These are phyloP conservation scores for Orbilia blumenaviensis DNA, from an alignment of 2,329 filamentous ascomycete genomes.

Conservation along the genomic window DNA sequence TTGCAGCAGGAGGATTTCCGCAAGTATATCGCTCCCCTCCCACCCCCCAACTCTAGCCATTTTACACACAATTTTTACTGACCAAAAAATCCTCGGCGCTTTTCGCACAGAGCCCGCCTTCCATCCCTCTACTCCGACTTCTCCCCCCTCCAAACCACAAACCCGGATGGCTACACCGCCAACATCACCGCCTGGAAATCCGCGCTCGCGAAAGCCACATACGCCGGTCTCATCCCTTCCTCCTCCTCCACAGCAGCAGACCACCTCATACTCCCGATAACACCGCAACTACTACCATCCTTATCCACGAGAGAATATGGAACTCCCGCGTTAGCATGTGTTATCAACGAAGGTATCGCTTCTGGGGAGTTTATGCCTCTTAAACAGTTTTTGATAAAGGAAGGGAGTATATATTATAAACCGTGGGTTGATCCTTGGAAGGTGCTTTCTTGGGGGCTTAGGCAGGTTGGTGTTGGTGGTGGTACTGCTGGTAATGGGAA, in stretches of 20 bases:
- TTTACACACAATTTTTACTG: background rate
- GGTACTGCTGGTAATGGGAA: constrained; percentile 57
- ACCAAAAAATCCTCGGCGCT: constrained; percentile 56
- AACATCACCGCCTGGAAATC: constrained; percentile 82
- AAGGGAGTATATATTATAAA: constrained; percentile 76
- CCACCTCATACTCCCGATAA: constrained; percentile 67
- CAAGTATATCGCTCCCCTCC: constrained; percentile 62
- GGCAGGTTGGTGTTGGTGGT: constrained; percentile 53
- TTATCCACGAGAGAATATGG: constrained; percentile 82
- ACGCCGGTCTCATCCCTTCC: constrained; percentile 63
- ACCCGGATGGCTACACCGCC: constrained; percentile 84
- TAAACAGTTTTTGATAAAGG: constrained; percentile 71
- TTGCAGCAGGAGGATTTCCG: constrained; percentile 61
- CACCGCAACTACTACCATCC: constrained; percentile 73
- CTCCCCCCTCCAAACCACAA: constrained; percentile 74
- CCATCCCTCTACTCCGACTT: constrained; percentile 92
- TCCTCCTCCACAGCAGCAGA: constrained; percentile 61
- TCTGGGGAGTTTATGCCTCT: constrained; percentile 76
- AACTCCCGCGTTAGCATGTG: constrained; percentile 79
- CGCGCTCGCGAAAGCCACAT: constrained; percentile 74
- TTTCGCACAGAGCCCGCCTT: constrained; percentile 78
- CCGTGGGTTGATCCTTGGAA: constrained; percentile 60
- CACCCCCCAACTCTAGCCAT: background rate
- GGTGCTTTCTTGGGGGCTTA: constrained; percentile 56
- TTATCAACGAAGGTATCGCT: constrained; percentile 77